phyloP scores from a whole-genome alignment of 129 eudicot genomes.

The Scalesia atractyloides region DNA sequence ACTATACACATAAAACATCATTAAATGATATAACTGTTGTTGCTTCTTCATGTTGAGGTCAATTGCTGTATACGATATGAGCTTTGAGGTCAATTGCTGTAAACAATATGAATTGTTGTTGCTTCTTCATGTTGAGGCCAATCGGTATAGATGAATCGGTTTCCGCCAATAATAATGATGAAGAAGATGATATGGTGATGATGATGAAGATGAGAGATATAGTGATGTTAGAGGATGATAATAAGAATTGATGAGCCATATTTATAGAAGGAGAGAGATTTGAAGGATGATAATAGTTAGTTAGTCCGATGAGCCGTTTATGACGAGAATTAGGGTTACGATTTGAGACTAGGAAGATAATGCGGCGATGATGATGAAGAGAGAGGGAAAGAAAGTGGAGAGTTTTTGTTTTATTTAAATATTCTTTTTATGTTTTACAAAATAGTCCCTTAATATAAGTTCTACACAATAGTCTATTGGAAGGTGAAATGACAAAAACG shows the following conservation, averaged over 20 bases:
- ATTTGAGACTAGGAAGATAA: too few relatives aligned
- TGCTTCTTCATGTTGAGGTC: conserved; percentile 55
- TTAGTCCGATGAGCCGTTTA: too few relatives aligned
- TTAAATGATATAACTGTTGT: conserved; percentile 27
- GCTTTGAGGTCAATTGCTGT: conserved; percentile 69
- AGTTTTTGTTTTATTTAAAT: too few relatives aligned
- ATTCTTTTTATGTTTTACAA: too few relatives aligned
- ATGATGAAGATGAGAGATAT: conserved; percentile 17
- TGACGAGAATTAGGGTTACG: too few relatives aligned
- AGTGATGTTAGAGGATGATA: conserved; percentile 9
- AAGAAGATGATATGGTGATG: background rate
- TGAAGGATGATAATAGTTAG: background rate
- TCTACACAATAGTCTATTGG: too few relatives aligned
- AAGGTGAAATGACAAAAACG: too few relatives aligned
- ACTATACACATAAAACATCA: background rate
- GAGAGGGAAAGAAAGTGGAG: too few relatives aligned
- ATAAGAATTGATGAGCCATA: conserved; percentile 30
- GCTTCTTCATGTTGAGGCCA: conserved; percentile 19
- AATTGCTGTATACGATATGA: conserved; percentile 77
- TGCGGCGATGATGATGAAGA: too few relatives aligned
- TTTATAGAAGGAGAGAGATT: conserved; percentile 23
- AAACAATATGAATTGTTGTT: conserved; percentile 67
- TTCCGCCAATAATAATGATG: conserved; percentile 48
- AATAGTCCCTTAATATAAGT: too few relatives aligned
- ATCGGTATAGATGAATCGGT: conserved; percentile 32